Evolutionary conservation across 2,329 filamentous ascomycete species (phyloP), one percentile per base, ranked within the genome.

Genomic region (Setomelanomma holmii): DNA sequence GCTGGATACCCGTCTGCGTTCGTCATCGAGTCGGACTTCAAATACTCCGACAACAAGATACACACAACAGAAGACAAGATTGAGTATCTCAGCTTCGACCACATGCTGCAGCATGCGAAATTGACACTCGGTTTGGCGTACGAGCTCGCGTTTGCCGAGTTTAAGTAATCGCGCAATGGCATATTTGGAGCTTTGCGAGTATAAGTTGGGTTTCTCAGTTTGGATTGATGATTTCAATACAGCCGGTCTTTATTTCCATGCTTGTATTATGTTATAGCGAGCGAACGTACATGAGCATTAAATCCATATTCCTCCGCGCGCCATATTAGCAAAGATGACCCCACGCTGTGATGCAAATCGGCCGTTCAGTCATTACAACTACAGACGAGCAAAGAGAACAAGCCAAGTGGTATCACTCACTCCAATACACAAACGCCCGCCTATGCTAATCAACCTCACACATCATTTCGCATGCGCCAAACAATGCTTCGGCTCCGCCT

Each of bases 41-140:
- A 86, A 71, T 79, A 80, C 59, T 77, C 73, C 6, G 84, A 90
- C 67, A 81, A 84, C 61, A 84, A 89, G 62, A 91, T 91, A 49
- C 88, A 91, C 68, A 84, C 83, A 17, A 86, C 86, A 0, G 85
- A 89, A 33, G 89, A 91, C 70, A 81, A 81, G 65, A 86, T 91
- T 58, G 85, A 90, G 68, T 87, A 86, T 59, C 76, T 91, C 33
- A 89, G 86, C 63, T 96, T 96, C 71, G 86, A 93, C 71, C 92
- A 96, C 74, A 96, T 96, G 91, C 81, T 95, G 27, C 88, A 96
- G 78, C 92, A 96, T 75, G 91, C 90, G 19, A 88, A 86, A 72
- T 83, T 96, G 82, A 95, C 91, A 1, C 80, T 96, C 24, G 90
- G 88, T 4, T 82, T 96, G 63, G 90, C 88, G 4, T 93, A 93